Base-by-base conservation (phyloP, 257 asterid species). In the Gentiana dahurica region DNA sequence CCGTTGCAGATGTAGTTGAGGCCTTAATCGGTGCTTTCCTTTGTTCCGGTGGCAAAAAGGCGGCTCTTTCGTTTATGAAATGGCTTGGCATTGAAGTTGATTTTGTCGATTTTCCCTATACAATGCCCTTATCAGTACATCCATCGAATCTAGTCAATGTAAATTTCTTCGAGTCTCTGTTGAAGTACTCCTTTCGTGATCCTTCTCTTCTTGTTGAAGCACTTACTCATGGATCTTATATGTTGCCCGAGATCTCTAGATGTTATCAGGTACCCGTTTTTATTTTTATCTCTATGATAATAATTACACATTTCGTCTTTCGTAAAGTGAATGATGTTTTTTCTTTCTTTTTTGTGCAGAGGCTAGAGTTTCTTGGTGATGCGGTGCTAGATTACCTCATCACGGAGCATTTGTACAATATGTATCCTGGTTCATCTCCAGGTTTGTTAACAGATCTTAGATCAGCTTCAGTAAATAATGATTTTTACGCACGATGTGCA, bases 1-100 rank as follows among this genome's bases (percentile, higher is more conserved):
- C 49, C 0, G 77, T 90, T 32, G 92, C 96, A 5, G 95, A 90
- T 54, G 96, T 78, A 9, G 80, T 74, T 6, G 98, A 90, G 74
- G 98, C 98, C n/a, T 60, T 90, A 12, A 79, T 87, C n/a, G 98
- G 96, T 6, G 98, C 88, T 33, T 90, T 62, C 55, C 89, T 90
- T 36, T 67, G 77, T 15, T 64, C 77, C 0, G 86, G 86, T 12
- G 95, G 98, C 5, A 92, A 90, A 71, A 33, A 6, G 5, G 84
- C 82, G 0, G 92, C 98, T 1, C 53, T 87, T 51, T 77, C 86
- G 33, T 87, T 84, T 36, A 75, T 90, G 95, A 38, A 71, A 13
- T 84, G 94, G 96, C 75, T 90, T 34, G 94, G 95, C 34, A 63
- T 90, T 36, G 51, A 59, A 8, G 70, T 87, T 1, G 77, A 84